phyloP scores from a whole-genome alignment of 2,329 filamentous ascomycete genomes.

The Thielaviopsis punctulata region DNA sequence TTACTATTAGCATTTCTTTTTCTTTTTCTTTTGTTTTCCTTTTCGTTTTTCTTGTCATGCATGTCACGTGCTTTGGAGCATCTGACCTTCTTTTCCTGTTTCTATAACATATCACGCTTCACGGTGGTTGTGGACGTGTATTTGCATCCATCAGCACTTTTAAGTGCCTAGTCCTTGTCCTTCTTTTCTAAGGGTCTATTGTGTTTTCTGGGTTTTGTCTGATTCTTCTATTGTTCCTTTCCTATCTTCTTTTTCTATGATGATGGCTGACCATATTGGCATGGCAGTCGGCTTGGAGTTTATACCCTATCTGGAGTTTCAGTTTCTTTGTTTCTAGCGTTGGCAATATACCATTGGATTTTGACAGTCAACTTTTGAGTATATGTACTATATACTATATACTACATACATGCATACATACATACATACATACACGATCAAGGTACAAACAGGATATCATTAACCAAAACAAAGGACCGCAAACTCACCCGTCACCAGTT shows the following conservation, averaged over 20 bases:
- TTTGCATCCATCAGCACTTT: background rate
- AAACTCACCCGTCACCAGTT: background rate
- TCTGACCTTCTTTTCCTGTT: background rate
- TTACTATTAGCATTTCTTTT: background rate
- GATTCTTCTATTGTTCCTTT: background rate
- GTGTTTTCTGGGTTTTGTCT: background rate
- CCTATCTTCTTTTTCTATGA: background rate
- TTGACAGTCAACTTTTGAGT: too few relatives aligned
- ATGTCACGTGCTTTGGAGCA: background rate
- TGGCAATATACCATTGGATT: too few relatives aligned
- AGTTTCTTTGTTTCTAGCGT: background rate
- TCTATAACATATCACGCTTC: too few relatives aligned
- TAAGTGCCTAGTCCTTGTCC: slow-evolving; percentile 1
- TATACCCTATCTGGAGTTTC: background rate
- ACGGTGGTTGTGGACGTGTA: too few relatives aligned
- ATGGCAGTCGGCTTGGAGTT: background rate
- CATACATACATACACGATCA: background rate
- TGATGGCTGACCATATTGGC: background rate
- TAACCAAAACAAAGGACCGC: background rate
- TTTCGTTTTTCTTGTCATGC: slow-evolving; percentile 6
- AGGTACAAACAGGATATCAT: background rate
- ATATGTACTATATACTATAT: background rate
- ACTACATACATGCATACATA: background rate
- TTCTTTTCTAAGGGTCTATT: background rate
- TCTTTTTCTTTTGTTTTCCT: slow-evolving; percentile 1